These are phyloP conservation scores for Fusarium sp. DNA, from an alignment of 2,329 filamentous ascomycete genomes.

Conservation along the genomic window DNA sequence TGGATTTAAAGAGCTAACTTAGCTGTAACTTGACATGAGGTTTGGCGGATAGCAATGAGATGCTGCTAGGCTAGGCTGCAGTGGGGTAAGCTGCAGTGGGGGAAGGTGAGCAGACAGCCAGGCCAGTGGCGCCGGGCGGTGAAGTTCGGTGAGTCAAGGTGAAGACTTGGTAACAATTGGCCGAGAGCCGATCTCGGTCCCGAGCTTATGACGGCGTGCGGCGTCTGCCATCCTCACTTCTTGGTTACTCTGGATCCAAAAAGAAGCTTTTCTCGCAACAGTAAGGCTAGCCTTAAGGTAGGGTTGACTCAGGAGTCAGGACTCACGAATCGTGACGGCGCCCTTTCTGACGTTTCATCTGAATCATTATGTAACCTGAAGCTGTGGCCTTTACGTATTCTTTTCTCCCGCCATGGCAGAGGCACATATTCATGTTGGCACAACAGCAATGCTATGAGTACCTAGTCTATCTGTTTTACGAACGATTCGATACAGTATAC, in stretches of 20 bases:
- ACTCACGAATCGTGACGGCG: neutral
- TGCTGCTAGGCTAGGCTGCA: constrained; percentile 41
- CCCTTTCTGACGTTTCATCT: neutral
- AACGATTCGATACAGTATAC: neutral
- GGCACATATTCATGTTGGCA: neutral
- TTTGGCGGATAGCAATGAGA: constrained; percentile 32
- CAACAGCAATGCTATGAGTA: neutral
- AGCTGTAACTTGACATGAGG: constrained; percentile 39
- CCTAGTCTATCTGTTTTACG: neutral
- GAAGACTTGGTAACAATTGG: neutral
- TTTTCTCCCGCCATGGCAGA: constrained; percentile 2
- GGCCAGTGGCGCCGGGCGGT: neutral
- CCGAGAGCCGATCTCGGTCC: neutral
- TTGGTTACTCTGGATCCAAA: neutral
- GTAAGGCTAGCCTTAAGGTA: neutral
- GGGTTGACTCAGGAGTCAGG: neutral
- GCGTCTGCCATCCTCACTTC: neutral
- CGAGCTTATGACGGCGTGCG: neutral
- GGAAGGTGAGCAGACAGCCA: neutral
- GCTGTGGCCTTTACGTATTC: constrained; percentile 2
- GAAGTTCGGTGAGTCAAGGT: neutral
- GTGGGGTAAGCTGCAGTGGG: constrained; percentile 29
- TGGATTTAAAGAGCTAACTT: constrained; percentile 36
- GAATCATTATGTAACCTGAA: neutral
- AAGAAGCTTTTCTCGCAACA: neutral